Conservation (phyloP, 1,284 basidiomycete species). For the Cryptococcus neoformans region DNA sequence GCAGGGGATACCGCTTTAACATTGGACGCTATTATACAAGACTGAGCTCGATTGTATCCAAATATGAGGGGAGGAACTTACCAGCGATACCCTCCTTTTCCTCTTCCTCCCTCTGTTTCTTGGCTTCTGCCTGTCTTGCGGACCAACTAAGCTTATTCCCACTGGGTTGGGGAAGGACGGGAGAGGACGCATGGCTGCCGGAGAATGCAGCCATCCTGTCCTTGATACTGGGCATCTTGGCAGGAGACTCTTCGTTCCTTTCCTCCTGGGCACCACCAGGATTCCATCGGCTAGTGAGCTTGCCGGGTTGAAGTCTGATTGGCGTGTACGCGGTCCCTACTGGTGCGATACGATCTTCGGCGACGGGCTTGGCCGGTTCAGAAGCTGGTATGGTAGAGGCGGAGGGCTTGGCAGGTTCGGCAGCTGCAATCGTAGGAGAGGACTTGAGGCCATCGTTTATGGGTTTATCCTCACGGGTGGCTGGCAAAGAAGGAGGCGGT, state of each 20-base stretch:
- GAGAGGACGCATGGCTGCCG: slow-evolving; percentile 11
- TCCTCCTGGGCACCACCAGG: slow-evolving; percentile 56
- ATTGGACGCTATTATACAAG: not conserved
- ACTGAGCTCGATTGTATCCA: not conserved
- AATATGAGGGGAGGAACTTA: slow-evolving; percentile 38
- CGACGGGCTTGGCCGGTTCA: slow-evolving; percentile 61
- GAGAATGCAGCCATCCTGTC: slow-evolving; percentile 43
- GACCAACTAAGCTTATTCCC: slow-evolving; percentile 84
- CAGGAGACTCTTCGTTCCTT: slow-evolving; percentile 31
- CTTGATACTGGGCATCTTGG: slow-evolving; percentile 31
- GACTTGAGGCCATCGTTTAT: slow-evolving; percentile 49
- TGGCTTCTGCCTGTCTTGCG: slow-evolving; percentile 80
- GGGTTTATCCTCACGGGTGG: slow-evolving; percentile 50
- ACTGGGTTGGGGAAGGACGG: slow-evolving; percentile 18
- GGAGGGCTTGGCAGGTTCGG: slow-evolving; percentile 20
- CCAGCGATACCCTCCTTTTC: slow-evolving; percentile 64
- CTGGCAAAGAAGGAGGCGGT: slow-evolving; percentile 50
- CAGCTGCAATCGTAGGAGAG: slow-evolving; percentile 21
- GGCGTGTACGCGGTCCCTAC: slow-evolving; percentile 85
- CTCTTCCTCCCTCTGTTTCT: slow-evolving; percentile 78
- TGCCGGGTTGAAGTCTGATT: slow-evolving; percentile 74
- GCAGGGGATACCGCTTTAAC: not conserved
- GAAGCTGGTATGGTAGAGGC: slow-evolving; percentile 12
- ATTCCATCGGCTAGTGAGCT: slow-evolving; percentile 75
- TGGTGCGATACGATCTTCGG: slow-evolving; percentile 75